Conservation (phyloP, 1,284 basidiomycete genomes). For the Boletus smithii region DNA sequence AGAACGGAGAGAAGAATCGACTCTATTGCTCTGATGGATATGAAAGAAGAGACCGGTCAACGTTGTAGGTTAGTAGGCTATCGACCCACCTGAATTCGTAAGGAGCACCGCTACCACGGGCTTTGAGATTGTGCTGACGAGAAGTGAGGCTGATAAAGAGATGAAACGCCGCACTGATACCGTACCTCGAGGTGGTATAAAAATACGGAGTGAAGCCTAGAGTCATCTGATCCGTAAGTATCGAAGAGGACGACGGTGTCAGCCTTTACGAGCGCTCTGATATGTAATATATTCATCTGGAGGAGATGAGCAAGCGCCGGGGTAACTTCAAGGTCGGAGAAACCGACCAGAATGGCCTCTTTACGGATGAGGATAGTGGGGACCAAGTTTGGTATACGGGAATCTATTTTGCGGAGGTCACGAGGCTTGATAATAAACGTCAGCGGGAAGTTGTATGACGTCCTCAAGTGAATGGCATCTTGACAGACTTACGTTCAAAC, state of each 20-base stretch:
- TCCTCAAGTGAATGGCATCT: slow-evolving; percentile 15
- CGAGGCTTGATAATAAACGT: slow-evolving; percentile 62
- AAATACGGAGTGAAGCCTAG: slow-evolving; percentile 81
- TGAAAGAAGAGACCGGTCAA: slow-evolving; percentile 16
- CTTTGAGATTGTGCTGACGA: slow-evolving; percentile 72
- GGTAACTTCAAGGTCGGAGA: not conserved
- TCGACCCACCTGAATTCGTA: slow-evolving; percentile 83
- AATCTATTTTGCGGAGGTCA: slow-evolving; percentile 96
- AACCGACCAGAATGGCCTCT: slow-evolving; percentile 79
- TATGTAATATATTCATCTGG: slow-evolving; percentile 90
- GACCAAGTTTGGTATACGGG: slow-evolving; percentile 88
- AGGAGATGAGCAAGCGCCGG: slow-evolving; percentile 2
- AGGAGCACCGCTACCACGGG: slow-evolving; percentile 61
- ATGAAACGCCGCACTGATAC: slow-evolving; percentile 16
- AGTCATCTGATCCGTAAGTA: slow-evolving; percentile 81
- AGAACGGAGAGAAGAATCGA: slow-evolving; percentile 86
- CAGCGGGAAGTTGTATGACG: slow-evolving; percentile 22
- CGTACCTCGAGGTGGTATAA: slow-evolving; percentile 83
- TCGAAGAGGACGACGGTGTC: slow-evolving; percentile 93
- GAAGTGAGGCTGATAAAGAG: slow-evolving; percentile 13
- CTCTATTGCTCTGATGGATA: slow-evolving; percentile 71
- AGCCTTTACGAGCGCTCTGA: slow-evolving; percentile 91
- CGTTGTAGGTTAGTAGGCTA: slow-evolving; percentile 5
- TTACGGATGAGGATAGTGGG: slow-evolving; percentile 90
- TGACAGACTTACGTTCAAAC: slow-evolving; percentile 69